These are phyloP conservation scores for Sutorius eximius DNA, from an alignment of 1,284 basidiomycete species.

Conservation along the genomic window DNA sequence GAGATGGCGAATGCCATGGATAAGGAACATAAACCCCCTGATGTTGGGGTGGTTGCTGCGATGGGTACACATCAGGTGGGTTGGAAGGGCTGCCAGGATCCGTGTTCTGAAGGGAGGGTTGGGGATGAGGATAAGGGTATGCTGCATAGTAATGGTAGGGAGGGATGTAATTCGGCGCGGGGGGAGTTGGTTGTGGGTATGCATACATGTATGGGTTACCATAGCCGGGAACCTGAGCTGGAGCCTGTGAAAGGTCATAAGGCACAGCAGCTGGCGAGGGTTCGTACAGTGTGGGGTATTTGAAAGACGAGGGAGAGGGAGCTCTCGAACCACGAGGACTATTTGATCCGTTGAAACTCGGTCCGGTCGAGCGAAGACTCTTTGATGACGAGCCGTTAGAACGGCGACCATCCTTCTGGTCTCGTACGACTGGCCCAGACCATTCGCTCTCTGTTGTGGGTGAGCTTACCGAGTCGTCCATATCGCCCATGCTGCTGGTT, in stretches of 20 bases:
- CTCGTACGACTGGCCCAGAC: slow-evolving; percentile 59
- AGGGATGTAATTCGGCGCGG: slow-evolving; percentile 36
- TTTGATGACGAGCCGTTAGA: slow-evolving; percentile 56
- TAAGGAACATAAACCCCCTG: slow-evolving; percentile 41
- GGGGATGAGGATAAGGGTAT: slow-evolving; percentile 38
- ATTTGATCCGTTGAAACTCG: slow-evolving; percentile 53
- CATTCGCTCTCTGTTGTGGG: slow-evolving; percentile 78
- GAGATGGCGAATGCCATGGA: slow-evolving; percentile 38
- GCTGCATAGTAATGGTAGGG: slow-evolving; percentile 41
- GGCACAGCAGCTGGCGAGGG: slow-evolving; percentile 44
- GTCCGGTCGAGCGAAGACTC: slow-evolving; percentile 52
- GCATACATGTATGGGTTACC: slow-evolving; percentile 41
- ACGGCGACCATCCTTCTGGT: slow-evolving; percentile 50
- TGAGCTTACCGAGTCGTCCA: slow-evolving; percentile 65
- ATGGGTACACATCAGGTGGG: slow-evolving; percentile 35
- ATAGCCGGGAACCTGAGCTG: slow-evolving; percentile 40
- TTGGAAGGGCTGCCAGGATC: slow-evolving; percentile 37
- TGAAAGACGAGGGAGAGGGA: slow-evolving; percentile 67
- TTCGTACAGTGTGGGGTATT: slow-evolving; percentile 69
- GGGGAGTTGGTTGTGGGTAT: slow-evolving; percentile 36
- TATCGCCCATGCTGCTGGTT: slow-evolving; percentile 56
- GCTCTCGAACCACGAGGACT: slow-evolving; percentile 69
- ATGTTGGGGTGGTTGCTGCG: slow-evolving; percentile 35
- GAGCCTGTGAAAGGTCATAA: slow-evolving; percentile 51
- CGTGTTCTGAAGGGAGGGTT: slow-evolving; percentile 28